Evolutionary conservation across 768 basidiomycete genomes (phyloP), one percentile per base, ranked within the genome.

Genomic region (Ramaria sp.): DNA sequence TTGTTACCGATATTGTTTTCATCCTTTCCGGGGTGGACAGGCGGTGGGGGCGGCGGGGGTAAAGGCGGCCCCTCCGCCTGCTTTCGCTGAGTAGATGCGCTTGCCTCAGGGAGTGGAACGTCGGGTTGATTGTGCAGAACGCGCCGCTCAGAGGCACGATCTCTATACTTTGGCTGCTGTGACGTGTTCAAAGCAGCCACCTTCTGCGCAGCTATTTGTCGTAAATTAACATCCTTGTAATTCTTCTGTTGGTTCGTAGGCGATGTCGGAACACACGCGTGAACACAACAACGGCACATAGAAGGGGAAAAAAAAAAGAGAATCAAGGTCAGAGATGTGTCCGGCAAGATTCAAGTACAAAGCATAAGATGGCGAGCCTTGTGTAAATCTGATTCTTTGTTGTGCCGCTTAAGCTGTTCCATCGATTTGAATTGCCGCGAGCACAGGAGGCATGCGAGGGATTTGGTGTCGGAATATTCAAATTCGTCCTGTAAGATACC

Each of bases 91-190:
- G 31, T 57, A 22, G 43, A 49, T 47, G 72, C 64, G 37, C 74
- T 58, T 46, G 52, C 66, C 50, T 72, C 75, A 5, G 83, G 80
- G 0, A 83, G 61, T 7, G 93, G 95, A 1, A 81, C 77, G 31
- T 94, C 91, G 0, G 94, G 91, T 64, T 97, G 94, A 62, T 93
- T 91, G 72, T 94, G 91, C 66, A 92, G 81, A 50, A 82, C 81
- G 19, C 96, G 81, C 13, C 96, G 83, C 67, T 96, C 94, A 0
- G 86, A 87, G 1, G 96, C 96, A 24, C 96, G 85, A 69, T 99
- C 96, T 38, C 94, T 84, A 71, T 99, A 98, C 67, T 91, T 92
- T 1, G 91, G 85, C 60, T 79, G 78, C 24, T n/a, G 57, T 4
- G 64, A 45, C 59, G 75, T 75, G 45, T 78, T 72, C 2, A 72